Percentiles rank a stretch among this genome's conserved stretches.
Conservation (phyloP, 1,284 basidiomycete genomes). For the Sanguinoderma infundibulare region DNA sequence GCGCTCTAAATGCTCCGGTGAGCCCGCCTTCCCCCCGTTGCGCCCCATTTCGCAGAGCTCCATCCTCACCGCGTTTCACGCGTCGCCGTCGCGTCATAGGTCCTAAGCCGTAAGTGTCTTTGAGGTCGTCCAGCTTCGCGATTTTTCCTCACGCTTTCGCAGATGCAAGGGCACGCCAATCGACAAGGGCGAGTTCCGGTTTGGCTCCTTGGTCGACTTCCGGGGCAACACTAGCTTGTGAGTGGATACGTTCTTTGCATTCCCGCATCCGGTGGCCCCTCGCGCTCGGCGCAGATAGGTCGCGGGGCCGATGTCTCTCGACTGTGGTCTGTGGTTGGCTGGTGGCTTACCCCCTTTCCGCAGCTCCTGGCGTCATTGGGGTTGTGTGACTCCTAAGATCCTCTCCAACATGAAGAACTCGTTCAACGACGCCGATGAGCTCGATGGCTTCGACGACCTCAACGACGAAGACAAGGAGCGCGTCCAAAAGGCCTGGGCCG, state of each 20-base stretch:
- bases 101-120: conserved; percentile 78
- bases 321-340: not conserved
- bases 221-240: conserved; percentile 75
- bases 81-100: conserved; percentile 49
- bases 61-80: conserved; percentile 34
- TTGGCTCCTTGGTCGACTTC: conserved; percentile 82
- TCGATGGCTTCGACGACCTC: conserved; percentile 78
- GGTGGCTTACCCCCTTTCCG: not conserved
- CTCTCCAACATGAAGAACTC: conserved; percentile 74
- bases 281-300: not conserved
- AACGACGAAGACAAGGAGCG: conserved; percentile 67
- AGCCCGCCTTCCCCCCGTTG: conserved; percentile 32
- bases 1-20: conserved; percentile 86
- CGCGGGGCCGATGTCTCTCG: not conserved
- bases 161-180: conserved; percentile 63
- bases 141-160: conserved; percentile 18
- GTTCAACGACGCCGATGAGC: conserved; percentile 61
- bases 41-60: conserved; percentile 17
- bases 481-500: conserved; percentile 70
- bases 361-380: conserved; percentile 84
- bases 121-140: conserved; percentile 27
- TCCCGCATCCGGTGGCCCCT: not conserved
- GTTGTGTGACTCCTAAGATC: conserved; percentile 75
- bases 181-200: conserved; percentile 71
- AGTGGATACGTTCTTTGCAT: conserved; percentile 35